phyloP scores from a whole-genome alignment of 768 basidiomycete species.

The Trametes cingulata region DNA sequence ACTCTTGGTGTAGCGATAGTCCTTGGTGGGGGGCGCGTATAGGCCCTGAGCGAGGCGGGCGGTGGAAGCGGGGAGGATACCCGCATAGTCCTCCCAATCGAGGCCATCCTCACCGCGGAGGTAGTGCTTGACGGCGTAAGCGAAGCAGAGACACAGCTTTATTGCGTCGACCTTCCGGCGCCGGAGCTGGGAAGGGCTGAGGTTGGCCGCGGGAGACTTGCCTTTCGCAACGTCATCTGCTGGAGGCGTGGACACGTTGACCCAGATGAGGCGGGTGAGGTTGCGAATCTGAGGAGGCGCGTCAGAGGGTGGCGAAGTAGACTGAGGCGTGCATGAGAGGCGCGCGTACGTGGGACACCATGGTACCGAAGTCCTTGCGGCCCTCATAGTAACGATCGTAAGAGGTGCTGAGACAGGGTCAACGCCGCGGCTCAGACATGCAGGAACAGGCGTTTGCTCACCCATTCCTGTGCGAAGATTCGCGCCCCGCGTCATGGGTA shows the following conservation, averaged over 20 bases:
- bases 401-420: conserved; percentile 55
- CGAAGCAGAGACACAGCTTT: conserved; percentile 68
- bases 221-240: conserved; percentile 52
- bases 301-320: background rate
- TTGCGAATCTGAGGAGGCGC: conserved; percentile 54
- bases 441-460: conserved; percentile 32
- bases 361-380: conserved; percentile 74
- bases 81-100: conserved; percentile 64
- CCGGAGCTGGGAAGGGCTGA: conserved; percentile 55
- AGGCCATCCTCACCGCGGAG: conserved; percentile 82
- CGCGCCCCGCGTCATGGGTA: background rate
- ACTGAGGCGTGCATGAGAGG: background rate
- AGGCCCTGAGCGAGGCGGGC: conserved; percentile 38
- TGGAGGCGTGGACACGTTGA: conserved; percentile 70
- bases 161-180: conserved; percentile 70
- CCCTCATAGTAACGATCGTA: conserved; percentile 91
- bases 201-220: conserved; percentile 47
- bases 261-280: conserved; percentile 76
- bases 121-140: conserved; percentile 76
- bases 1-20: conserved; percentile 23
- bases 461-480: conserved; percentile 58
- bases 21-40: conserved; percentile 17
- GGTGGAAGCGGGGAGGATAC: conserved; percentile 66
- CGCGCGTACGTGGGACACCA: conserved; percentile 59
- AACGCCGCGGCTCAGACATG: background rate